Conservation (phyloP, 2,329 filamentous ascomycete genomes). For the Botryotinia globosa region DNA sequence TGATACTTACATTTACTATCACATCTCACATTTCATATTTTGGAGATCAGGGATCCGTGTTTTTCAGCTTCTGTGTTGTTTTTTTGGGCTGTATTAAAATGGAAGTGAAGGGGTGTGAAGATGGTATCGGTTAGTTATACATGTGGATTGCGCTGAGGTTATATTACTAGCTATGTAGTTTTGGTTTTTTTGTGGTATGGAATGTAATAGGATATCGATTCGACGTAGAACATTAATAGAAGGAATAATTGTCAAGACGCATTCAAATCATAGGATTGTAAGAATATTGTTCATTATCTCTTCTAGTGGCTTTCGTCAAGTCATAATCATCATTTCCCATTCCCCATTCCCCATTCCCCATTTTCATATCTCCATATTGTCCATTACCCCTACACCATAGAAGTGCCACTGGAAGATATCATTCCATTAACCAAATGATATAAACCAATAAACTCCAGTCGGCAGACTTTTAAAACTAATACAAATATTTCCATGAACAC, state of each 20-base stretch:
- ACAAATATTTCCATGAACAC: not conserved
- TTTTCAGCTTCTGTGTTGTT: not conserved
- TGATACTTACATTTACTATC: not conserved
- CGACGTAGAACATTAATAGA: no score
- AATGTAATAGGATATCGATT: no score
- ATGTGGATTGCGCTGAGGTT: not conserved
- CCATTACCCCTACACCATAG: not conserved
- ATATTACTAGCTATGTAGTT: not conserved
- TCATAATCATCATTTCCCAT: not conserved
- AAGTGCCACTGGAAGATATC: not conserved
- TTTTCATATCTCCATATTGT: not conserved
- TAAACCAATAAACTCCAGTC: not conserved
- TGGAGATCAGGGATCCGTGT: no score
- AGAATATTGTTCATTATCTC: not conserved
- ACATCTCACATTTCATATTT: no score
- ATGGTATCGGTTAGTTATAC: not conserved
- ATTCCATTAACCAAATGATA: not conserved
- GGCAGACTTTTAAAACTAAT: not conserved
- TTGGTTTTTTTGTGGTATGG: not conserved
- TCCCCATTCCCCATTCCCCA: conserved; percentile 1
- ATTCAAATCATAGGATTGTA: not conserved
- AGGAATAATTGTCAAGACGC: not conserved
- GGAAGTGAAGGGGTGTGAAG: not conserved
- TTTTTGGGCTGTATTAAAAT: not conserved
- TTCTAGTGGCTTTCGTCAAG: not conserved